Evolutionary conservation across 2,329 filamentous ascomycete species (phyloP).

Genomic region (Chrysoporthe puriensis): DNA sequence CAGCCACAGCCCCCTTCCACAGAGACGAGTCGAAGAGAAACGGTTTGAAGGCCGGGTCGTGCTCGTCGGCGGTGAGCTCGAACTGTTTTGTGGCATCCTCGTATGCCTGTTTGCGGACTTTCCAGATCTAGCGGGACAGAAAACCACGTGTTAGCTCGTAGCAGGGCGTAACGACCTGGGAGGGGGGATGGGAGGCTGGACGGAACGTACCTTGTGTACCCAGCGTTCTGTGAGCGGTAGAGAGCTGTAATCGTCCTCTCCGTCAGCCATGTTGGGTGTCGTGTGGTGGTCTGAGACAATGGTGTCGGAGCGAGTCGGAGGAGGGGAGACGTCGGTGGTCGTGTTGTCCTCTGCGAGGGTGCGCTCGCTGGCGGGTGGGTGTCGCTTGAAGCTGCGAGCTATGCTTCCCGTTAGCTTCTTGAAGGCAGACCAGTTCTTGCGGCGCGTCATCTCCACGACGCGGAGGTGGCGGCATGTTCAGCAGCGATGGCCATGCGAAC

Average conservation of each 20-base stretch:
- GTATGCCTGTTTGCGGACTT: constrained; percentile 92
- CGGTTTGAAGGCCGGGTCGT: constrained; percentile 81
- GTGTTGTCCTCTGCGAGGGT: constrained; percentile 10
- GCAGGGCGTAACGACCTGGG: constrained; percentile 5
- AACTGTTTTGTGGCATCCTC: constrained; percentile 91
- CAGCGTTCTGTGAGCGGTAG: constrained; percentile 81
- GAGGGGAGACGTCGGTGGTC: not conserved
- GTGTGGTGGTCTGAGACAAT: not conserved
- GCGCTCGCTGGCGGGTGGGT: not conserved
- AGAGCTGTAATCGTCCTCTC: constrained; percentile 81
- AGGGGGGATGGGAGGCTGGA: not conserved
- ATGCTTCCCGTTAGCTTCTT: constrained; percentile 25
- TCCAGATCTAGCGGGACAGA: constrained; percentile 72
- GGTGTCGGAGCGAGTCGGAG: not conserved
- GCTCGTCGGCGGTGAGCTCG: constrained; percentile 80
- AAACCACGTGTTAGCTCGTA: not conserved
- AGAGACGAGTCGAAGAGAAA: constrained; percentile 83
- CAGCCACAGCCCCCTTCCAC: constrained; percentile 90
- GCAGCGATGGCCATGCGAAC: not conserved
- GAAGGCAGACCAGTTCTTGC: constrained; percentile 18
- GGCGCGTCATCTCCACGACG: constrained; percentile 20
- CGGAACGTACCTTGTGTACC: constrained; percentile 69
- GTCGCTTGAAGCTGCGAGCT: constrained; percentile 21
- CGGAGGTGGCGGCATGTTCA: constrained; percentile 8
- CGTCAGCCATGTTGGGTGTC: constrained; percentile 68